Evolutionary conservation across 2,329 filamentous ascomycete species (phyloP).

Genomic region (Xylaria sp.): DNA sequence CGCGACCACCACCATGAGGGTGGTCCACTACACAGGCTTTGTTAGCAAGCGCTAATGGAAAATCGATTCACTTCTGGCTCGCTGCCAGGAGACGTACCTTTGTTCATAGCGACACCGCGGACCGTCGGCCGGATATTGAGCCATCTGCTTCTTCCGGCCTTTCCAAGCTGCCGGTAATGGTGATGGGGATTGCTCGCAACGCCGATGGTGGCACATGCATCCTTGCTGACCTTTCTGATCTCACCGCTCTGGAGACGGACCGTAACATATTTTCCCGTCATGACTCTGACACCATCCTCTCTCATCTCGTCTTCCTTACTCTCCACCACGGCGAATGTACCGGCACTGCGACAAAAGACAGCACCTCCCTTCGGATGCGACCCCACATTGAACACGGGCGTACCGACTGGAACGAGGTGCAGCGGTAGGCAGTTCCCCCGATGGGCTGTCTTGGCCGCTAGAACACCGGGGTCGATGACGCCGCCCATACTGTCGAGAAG

Average conservation of each 20-base stretch:
- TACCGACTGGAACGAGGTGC: conserved; percentile 96
- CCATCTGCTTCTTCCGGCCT: conserved; percentile 94
- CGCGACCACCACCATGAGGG: conserved; percentile 97
- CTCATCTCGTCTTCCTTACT: conserved; percentile 84
- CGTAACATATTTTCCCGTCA: conserved; percentile 81
- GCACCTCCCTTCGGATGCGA: conserved; percentile 77
- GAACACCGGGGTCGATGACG: conserved; percentile 90
- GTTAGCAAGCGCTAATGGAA: conserved; percentile 29
- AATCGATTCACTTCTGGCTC: conserved; percentile 8
- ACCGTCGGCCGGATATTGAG: conserved; percentile 94
- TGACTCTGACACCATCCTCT: conserved; percentile 68
- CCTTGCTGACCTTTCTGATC: conserved; percentile 85
- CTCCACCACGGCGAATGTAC: conserved; percentile 88
- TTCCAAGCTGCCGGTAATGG: conserved; percentile 90
- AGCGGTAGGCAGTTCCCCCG: conserved; percentile 94
- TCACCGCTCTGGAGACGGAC: conserved; percentile 93
- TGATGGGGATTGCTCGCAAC: conserved; percentile 93
- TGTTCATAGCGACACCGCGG: conserved; percentile 98
- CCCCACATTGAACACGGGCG: conserved; percentile 89
- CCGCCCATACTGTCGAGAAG: conserved; percentile 93
- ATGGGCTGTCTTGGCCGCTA: conserved; percentile 93
- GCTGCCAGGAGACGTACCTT: conserved; percentile 65
- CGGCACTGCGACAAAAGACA: conserved; percentile 94
- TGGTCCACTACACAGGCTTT: conserved; percentile 74
- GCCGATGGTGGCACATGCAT: conserved; percentile 94